Conservation (phyloP, 345 rosid genomes). For the Gossypium longicalyx region DNA sequence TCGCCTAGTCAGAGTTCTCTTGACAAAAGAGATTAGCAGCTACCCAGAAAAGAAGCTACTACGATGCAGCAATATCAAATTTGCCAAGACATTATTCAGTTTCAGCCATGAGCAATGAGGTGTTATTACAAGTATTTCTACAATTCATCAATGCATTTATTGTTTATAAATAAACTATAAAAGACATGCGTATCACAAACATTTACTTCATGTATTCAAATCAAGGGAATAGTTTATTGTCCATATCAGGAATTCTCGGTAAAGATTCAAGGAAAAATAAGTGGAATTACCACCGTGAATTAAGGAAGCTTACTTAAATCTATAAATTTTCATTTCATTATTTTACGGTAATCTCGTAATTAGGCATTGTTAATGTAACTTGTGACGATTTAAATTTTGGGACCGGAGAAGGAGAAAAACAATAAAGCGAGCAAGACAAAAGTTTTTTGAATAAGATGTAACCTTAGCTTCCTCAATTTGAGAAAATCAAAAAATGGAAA, state of each 20-base stretch:
- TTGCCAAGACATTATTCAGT: not conserved
- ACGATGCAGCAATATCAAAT: not conserved
- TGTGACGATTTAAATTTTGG: not conserved
- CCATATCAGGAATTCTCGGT: not conserved
- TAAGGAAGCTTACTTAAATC: not conserved
- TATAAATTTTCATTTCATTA: not conserved
- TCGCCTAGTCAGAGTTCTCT: not conserved
- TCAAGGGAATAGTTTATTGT: not conserved
- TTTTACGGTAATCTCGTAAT: not conserved
- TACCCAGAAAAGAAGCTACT: not conserved
- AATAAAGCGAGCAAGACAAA: slow-evolving; percentile 21
- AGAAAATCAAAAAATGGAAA: not conserved
- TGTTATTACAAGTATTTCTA: not conserved
- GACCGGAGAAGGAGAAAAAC: slow-evolving; percentile 23
- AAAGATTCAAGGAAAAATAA: not conserved
- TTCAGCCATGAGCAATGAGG: not conserved
- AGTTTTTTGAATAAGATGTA: not conserved
- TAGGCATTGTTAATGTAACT: not conserved
- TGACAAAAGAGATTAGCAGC: not conserved
- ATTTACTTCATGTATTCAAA: not conserved
- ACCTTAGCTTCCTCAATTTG: slow-evolving; percentile 13
- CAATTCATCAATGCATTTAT: not conserved
- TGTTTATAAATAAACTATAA: not conserved
- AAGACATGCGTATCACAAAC: not conserved
- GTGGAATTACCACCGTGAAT: not conserved